Evolutionary conservation across 1,284 basidiomycete species (phyloP), one percentile per base, ranked within the genome.

Genomic region (Marasmius fiardii): DNA sequence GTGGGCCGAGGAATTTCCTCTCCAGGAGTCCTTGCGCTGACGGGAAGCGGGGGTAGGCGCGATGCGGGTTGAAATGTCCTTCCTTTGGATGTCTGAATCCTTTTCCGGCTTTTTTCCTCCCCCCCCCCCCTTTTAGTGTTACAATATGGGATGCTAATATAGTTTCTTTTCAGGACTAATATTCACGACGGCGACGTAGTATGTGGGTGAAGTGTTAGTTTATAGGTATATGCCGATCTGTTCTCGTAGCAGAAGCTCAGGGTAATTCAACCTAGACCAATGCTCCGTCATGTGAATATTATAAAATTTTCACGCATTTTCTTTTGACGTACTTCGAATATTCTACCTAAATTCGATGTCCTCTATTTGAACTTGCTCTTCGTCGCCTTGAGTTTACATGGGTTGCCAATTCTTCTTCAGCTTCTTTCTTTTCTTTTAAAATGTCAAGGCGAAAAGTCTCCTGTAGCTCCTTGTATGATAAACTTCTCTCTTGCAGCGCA

Each of bases 81-180:
- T 85, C 82, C 81, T 82, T 83, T 83, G 83, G 83, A 85, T 85
- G 83, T 85, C 83, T 85, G 82, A 85, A n/a, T n/a, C n/a, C n/a
- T n/a, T n/a, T n/a, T 70, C 69, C 28, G 10, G 10, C 28, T 4
- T 31, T 62, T 65, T 71, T 60, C 16, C n/a, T 41, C 4, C n/a
- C 20, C 20, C 7, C 39, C 7, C 20, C 35, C 12, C 35, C 12
- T 12, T 37, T 5, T n/a, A 37, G 12, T 41, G 39, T n/a, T 16
- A 18, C 16, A n/a, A 41, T n/a, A 16, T 4, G 39, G 16, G n/a
- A 16, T n/a, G 16, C 16, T n/a, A 18, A 31, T 10, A 31, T 31
- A 31, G 10, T 31, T n/a, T 10, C 28, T 31, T 10, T 31, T 31
- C 28, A 31, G 28, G 10, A 31, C 4, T 31, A 10, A 4, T 4